A percentile compares a stretch with the other conserved stretches of the same genome.
These are phyloP conservation scores for Trichoderma citrinoviride DNA, from an alignment of 2,329 filamentous ascomycete species.

Conservation along the genomic window DNA sequence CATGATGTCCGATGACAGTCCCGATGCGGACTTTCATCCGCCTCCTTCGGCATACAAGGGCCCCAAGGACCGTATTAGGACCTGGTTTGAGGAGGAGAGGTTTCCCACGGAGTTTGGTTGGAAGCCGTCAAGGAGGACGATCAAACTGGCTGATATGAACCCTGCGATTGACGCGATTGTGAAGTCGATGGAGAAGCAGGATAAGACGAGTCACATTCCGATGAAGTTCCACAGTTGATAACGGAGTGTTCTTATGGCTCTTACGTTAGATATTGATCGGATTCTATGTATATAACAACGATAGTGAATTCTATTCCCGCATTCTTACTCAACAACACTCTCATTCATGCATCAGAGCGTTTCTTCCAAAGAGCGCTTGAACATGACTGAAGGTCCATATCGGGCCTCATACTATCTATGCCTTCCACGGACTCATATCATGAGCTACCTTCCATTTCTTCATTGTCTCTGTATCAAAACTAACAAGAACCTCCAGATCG, in stretches of 20 bases:
- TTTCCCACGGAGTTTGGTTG: conserved; percentile 24
- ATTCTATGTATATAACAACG: conserved; percentile 2
- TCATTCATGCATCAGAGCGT: not conserved
- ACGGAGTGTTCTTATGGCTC: not conserved
- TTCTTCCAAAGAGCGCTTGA: not conserved
- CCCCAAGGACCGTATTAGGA: conserved; percentile 21
- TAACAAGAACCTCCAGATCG: conserved; percentile 14
- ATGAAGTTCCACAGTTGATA: not conserved
- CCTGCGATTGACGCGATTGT: conserved; percentile 7
- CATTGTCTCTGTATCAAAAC: not conserved
- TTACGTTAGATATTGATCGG: not conserved
- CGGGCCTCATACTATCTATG: not conserved
- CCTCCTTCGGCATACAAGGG: conserved; percentile 13
- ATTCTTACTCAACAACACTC: not conserved
- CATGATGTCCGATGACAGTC: conserved; percentile 23
- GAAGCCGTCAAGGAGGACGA: conserved; percentile 18
- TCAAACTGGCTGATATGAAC: conserved; percentile 13
- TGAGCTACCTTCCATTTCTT: not conserved
- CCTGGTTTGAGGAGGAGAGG: conserved; percentile 22
- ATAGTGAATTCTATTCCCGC: not conserved
- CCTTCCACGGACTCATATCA: not conserved
- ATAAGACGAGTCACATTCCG: not conserved
- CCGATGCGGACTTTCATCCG: not conserved
- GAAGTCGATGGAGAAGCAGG: conserved; percentile 1
- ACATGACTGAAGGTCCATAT: not conserved